phyloP scores from a whole-genome alignment of 2,329 filamentous ascomycete species.

The Pyrenochaeta sp. region DNA sequence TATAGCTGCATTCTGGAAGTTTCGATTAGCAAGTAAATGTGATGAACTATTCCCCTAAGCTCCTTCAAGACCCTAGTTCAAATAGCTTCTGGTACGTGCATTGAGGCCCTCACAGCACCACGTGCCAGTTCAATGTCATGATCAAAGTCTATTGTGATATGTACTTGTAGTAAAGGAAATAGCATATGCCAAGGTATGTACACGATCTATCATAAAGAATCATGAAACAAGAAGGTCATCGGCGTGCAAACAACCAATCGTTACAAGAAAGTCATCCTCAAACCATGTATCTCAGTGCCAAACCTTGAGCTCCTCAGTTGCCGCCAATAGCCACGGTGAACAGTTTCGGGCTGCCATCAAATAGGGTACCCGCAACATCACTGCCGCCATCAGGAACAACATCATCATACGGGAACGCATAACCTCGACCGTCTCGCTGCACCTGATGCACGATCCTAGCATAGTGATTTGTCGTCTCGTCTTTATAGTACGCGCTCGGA shows the following conservation, averaged over 20 bases:
- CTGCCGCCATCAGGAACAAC: slow-evolving; percentile 66
- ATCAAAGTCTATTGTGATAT: not conserved
- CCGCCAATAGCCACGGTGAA: slow-evolving; percentile 61
- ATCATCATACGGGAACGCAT: slow-evolving; percentile 74
- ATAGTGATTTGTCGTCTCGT: slow-evolving; percentile 63
- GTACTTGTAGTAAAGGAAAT: not conserved
- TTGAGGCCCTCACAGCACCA: no score
- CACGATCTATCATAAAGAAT: not conserved
- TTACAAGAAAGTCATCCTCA: not conserved
- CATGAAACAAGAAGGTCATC: not conserved
- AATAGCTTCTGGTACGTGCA: no score
- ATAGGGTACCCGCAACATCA: slow-evolving; percentile 64
- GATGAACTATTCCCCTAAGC: no score
- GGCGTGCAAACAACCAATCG: not conserved
- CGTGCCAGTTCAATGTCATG: no score
- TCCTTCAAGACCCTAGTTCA: no score
- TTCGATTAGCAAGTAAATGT: no score
- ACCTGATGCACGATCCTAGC: slow-evolving; percentile 67
- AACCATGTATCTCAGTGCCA: not conserved
- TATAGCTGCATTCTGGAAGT: no score
- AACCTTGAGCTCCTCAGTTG: slow-evolving; percentile 10
- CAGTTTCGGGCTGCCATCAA: slow-evolving; percentile 55
- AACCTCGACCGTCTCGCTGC: slow-evolving; percentile 68
- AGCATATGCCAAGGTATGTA: not conserved
- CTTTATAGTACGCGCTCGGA: slow-evolving; percentile 44